Conservation (phyloP, 441 rosid genomes). For the Croton laevigatus region DNA sequence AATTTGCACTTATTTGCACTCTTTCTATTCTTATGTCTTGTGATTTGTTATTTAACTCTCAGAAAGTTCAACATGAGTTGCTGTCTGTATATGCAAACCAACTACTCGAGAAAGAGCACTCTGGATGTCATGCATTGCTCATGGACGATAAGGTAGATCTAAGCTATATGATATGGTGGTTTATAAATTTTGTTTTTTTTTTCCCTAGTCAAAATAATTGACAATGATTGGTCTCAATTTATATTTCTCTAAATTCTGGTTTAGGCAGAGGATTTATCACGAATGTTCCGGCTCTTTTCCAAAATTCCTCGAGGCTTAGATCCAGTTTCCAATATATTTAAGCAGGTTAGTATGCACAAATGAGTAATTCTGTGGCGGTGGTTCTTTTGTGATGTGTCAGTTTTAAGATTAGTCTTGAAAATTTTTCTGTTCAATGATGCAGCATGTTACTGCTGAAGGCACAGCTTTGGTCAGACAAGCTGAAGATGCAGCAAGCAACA, state of each 20-base stretch:
- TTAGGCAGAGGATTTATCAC: conserved; percentile 89
- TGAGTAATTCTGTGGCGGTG: neutral
- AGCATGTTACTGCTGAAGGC: conserved; percentile 95
- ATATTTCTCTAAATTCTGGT: conserved; percentile 17
- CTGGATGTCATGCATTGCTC: conserved; percentile 88
- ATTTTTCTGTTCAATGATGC: conserved; percentile 26
- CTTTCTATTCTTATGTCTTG: conserved; percentile 3
- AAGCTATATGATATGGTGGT: neutral
- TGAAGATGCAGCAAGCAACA: conserved; percentile 81
- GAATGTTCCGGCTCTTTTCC: conserved; percentile 92
- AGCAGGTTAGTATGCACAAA: conserved; percentile 56
- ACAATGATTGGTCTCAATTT: neutral
- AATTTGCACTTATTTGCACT: neutral
- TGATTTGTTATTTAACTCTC: conserved; percentile 18
- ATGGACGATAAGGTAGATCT: conserved; percentile 76
- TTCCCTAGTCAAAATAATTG: conserved; percentile 11
- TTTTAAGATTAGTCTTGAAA: neutral
- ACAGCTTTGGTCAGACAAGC: conserved; percentile 86
- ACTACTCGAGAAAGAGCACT: conserved; percentile 88
- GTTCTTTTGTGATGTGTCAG: neutral
- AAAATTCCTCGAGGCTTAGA: conserved; percentile 76
- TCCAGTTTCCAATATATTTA: conserved; percentile 76
- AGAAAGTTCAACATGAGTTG: conserved; percentile 90
- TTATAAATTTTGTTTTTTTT: neutral
- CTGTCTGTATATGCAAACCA: conserved; percentile 63